Conservation (phyloP, 139 green algal genomes). For the Pedinophyceae sp. region DNA sequence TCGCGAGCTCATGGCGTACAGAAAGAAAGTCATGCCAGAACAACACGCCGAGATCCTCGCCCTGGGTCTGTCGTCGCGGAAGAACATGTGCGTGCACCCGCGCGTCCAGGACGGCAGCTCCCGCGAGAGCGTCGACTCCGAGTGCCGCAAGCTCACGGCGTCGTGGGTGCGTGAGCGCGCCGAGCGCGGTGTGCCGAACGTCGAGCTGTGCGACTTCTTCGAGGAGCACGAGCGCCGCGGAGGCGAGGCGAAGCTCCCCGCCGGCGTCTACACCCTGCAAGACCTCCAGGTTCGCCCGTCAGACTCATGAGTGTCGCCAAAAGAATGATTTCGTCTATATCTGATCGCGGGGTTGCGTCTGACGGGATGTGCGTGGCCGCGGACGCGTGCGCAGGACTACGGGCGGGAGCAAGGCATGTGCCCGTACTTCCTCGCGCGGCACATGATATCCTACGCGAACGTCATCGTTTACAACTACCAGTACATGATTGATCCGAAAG, state of each 20-base stretch:
- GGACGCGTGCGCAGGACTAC: too few relatives aligned
- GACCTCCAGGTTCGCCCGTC: conserved; percentile 10
- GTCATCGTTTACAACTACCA: conserved; percentile 97
- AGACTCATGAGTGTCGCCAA: neutral
- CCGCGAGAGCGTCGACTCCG: conserved; percentile 81
- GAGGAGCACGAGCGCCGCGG: conserved; percentile 67
- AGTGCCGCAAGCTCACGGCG: conserved; percentile 80
- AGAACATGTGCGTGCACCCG: conserved; percentile 95
- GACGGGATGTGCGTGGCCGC: too few relatives aligned
- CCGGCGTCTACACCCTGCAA: conserved; percentile 31
- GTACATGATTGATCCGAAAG: conserved; percentile 5
- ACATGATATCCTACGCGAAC: conserved; percentile 90
- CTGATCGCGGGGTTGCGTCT: too few relatives aligned
- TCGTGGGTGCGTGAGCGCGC: conserved; percentile 73
- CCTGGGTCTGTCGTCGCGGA: conserved; percentile 77
- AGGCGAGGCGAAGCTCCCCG: conserved; percentile 48
- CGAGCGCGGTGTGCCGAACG: neutral
- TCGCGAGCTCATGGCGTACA: conserved; percentile 70
- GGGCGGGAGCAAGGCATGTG: conserved; percentile 83
- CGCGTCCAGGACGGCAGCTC: conserved; percentile 60
- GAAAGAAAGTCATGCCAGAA: conserved; percentile 33
- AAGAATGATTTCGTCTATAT: conserved; percentile 1
- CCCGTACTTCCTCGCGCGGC: conserved; percentile 94
- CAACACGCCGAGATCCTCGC: conserved; percentile 67
- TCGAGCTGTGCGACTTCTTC: conserved; percentile 69